phyloP scores from a whole-genome alignment of 148 eudicot genomes.

The Spergularia bocconei region DNA sequence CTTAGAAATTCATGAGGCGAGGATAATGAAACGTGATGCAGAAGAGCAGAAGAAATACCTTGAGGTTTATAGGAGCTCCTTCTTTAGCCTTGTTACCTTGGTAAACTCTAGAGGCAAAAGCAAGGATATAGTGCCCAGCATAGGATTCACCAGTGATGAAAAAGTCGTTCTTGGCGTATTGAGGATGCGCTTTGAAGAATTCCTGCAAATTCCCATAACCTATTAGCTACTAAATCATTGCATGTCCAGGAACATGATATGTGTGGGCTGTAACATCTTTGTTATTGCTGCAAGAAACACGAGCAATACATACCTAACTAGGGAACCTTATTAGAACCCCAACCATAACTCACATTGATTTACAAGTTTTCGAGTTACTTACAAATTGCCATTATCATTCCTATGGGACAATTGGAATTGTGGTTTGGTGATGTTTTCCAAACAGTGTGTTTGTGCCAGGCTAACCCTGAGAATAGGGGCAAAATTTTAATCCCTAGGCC shows the following conservation, averaged over 20 bases:
- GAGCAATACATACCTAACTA: conserved; percentile 38
- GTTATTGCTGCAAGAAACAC: neutral
- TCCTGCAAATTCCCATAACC: conserved; percentile 34
- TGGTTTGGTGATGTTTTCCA: no score
- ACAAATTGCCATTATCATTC: no score
- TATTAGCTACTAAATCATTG: neutral
- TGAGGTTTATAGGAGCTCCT: conserved; percentile 64
- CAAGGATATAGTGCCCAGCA: conserved; percentile 93
- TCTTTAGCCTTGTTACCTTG: conserved; percentile 72
- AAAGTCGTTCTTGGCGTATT: conserved; percentile 63
- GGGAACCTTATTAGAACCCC: no score
- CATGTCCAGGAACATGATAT: neutral
- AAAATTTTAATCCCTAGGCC: no score
- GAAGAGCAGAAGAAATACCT: conserved; percentile 40
- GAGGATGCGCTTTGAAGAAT: conserved; percentile 73
- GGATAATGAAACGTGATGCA: no score
- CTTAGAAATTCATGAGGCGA: neutral
- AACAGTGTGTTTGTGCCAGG: no score
- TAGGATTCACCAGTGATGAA: conserved; percentile 88
- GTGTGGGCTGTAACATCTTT: neutral
- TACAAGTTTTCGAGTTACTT: no score
- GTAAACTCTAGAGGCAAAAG: conserved; percentile 75
- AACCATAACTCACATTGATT: no score
- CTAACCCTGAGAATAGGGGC: no score
- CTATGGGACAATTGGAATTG: no score